phyloP scores from a whole-genome alignment of 768 basidiomycete genomes.

The Piloderma croceum region DNA sequence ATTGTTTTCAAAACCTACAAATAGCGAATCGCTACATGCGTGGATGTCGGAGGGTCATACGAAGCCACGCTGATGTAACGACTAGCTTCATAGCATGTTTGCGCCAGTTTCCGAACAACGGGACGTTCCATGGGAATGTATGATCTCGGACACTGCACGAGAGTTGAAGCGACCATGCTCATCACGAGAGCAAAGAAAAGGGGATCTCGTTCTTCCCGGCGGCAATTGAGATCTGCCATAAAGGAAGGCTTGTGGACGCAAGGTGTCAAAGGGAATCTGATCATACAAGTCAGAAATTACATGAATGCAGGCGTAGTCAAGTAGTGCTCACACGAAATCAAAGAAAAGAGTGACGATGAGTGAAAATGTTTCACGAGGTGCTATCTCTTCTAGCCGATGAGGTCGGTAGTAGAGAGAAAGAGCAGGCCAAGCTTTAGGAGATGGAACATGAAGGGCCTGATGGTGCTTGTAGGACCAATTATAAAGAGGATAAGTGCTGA shows the following conservation, averaged over 20 bases:
- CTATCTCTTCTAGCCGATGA: slow-evolving; percentile 74
- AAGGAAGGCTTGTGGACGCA: slow-evolving; percentile 89
- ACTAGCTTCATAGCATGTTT: slow-evolving; percentile 78
- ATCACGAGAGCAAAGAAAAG: slow-evolving; percentile 89
- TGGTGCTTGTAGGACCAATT: slow-evolving; percentile 71
- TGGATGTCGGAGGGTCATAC: slow-evolving; percentile 79
- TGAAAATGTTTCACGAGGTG: slow-evolving; percentile 73
- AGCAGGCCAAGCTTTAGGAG: slow-evolving; percentile 46
- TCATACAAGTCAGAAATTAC: no score
- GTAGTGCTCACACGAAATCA: slow-evolving; percentile 91
- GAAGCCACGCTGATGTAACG: slow-evolving; percentile 73
- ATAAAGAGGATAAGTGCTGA: slow-evolving; percentile 59
- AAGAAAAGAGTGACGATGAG: slow-evolving; percentile 87
- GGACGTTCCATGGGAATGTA: slow-evolving; percentile 84
- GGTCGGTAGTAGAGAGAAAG: slow-evolving; percentile 70
- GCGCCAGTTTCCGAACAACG: slow-evolving; percentile 77
- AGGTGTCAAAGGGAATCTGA: slow-evolving; percentile 85
- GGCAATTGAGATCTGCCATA: slow-evolving; percentile 79
- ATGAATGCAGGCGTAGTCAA: no score
- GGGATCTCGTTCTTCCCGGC: slow-evolving; percentile 80
- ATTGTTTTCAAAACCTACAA: slow-evolving; percentile 49
- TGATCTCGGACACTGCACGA: slow-evolving; percentile 83
- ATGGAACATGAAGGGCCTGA: slow-evolving; percentile 35
- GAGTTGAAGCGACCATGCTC: slow-evolving; percentile 81
- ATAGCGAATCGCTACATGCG: slow-evolving; percentile 83